Percentiles rank a stretch among this genome's conserved stretches.
These are phyloP conservation scores for Vitis hybrid DNA, from an alignment of 177 flowering plant species.

Conservation along the genomic window DNA sequence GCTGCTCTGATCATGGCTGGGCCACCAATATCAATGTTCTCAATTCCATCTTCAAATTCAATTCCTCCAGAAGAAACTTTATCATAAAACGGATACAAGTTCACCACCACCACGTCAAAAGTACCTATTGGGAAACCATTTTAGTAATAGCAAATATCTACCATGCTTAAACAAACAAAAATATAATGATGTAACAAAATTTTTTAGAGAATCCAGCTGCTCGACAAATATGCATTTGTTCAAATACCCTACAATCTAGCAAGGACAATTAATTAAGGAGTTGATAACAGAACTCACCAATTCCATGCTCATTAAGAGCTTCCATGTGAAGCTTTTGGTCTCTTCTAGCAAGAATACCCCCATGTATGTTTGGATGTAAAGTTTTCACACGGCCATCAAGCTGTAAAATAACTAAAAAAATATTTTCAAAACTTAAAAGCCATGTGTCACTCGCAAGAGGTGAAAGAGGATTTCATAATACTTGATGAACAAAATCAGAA, in stretches of 20 bases:
- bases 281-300: conserved; percentile 49
- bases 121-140: conserved; percentile 51
- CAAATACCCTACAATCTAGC: neutral
- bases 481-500: no score
- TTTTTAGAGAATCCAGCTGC: neutral
- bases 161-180: neutral
- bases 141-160: neutral
- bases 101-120: conserved; percentile 93
- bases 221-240: neutral
- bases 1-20: conserved; percentile 99
- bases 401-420: conserved; percentile 35
- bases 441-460: neutral
- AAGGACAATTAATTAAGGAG: neutral
- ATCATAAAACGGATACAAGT: conserved; percentile 88
- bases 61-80: conserved; percentile 80
- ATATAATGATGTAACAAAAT: no score
- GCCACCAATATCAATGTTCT: conserved; percentile 99
- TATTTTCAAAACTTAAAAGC: neutral
- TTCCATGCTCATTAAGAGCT: conserved; percentile 81
- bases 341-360: conserved; percentile 97
- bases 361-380: conserved; percentile 89
- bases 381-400: conserved; percentile 99
- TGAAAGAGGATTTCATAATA: neutral
- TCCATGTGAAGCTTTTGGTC: conserved; percentile 87
- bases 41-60: conserved; percentile 88